Percentiles rank a stretch among this genome's conserved stretches.
Conservation (phyloP, 495 filamentous ascomycete species). For the Neurospora africana region DNA sequence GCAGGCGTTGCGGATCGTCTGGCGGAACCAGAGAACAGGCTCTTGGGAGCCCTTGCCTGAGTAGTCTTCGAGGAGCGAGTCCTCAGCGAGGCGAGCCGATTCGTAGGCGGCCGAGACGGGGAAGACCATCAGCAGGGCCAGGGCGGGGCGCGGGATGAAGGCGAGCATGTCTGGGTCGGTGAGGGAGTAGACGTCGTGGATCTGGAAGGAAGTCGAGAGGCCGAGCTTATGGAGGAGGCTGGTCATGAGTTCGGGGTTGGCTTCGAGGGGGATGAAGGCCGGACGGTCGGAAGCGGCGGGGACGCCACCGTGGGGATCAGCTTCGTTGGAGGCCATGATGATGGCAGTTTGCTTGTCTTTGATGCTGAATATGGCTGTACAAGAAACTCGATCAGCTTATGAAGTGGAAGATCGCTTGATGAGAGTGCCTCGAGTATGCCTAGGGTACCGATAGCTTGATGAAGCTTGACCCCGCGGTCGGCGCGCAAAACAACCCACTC, state of each 20-base stretch:
- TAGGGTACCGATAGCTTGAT: background rate
- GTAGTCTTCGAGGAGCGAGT: slow-evolving; percentile 41
- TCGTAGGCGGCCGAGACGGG: slow-evolving; percentile 66
- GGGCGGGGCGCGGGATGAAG: slow-evolving; percentile 72
- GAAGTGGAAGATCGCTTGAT: background rate
- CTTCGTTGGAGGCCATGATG: slow-evolving; percentile 20
- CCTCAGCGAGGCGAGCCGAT: slow-evolving; percentile 51
- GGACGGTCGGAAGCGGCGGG: slow-evolving; percentile 15
- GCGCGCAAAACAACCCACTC: background rate
- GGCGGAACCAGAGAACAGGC: slow-evolving; percentile 72
- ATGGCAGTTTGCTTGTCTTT: background rate
- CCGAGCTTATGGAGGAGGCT: slow-evolving; percentile 66
- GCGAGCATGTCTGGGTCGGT: slow-evolving; percentile 67
- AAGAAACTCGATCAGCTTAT: background rate
- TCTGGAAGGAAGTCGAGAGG: slow-evolving; percentile 49
- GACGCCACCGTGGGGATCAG: slow-evolving; percentile 1
- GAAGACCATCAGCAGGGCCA: slow-evolving; percentile 77
- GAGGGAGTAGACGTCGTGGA: slow-evolving; percentile 80
- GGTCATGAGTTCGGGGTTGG: slow-evolving; percentile 74
- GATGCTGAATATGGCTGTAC: background rate
- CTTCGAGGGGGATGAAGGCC: slow-evolving; percentile 42
- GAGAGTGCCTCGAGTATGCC: background rate
- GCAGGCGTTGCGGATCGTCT: slow-evolving; percentile 78
- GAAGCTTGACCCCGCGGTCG: background rate
- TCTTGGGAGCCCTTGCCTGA: slow-evolving; percentile 28